Conservation (phyloP, 148 eudicot species). For the Tetragonia tetragonoides region DNA sequence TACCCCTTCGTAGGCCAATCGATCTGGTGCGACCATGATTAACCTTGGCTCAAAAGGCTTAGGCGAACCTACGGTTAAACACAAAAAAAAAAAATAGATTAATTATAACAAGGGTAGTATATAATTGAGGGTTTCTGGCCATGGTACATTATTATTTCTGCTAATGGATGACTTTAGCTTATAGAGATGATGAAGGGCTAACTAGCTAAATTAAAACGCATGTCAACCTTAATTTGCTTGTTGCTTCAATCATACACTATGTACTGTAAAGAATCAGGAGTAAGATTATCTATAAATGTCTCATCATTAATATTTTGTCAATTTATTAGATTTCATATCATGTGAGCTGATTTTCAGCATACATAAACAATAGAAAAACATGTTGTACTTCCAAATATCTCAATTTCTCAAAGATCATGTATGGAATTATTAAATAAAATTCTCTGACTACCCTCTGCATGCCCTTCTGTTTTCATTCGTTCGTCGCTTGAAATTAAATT, state of each 20-base stretch:
- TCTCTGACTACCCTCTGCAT: conserved; percentile 12
- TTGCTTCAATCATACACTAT: background rate
- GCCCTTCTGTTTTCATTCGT: conserved; percentile 7
- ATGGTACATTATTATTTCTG: background rate
- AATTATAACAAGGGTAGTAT: background rate
- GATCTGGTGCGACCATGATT: too few relatives aligned
- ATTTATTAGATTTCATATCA: conserved; percentile 4
- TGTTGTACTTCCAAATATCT: background rate
- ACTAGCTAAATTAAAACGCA: background rate
- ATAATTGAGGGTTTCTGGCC: too few relatives aligned
- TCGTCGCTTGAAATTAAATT: background rate
- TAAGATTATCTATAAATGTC: background rate
- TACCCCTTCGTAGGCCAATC: too few relatives aligned
- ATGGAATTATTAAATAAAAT: conserved; percentile 1
- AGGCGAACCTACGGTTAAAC: too few relatives aligned
- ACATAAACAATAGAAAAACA: background rate
- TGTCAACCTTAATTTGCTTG: conserved; percentile 1
- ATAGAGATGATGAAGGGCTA: conserved; percentile 18
- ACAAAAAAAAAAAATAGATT: too few relatives aligned
- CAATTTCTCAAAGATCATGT: background rate
- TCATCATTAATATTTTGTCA: too few relatives aligned
- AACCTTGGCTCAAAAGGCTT: too few relatives aligned
- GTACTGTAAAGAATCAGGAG: background rate
- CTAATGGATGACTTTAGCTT: background rate
- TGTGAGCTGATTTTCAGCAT: conserved; percentile 11